Conservation (phyloP, 805 yeast species). For the Cyberlindnera euphorbiiphila region DNA sequence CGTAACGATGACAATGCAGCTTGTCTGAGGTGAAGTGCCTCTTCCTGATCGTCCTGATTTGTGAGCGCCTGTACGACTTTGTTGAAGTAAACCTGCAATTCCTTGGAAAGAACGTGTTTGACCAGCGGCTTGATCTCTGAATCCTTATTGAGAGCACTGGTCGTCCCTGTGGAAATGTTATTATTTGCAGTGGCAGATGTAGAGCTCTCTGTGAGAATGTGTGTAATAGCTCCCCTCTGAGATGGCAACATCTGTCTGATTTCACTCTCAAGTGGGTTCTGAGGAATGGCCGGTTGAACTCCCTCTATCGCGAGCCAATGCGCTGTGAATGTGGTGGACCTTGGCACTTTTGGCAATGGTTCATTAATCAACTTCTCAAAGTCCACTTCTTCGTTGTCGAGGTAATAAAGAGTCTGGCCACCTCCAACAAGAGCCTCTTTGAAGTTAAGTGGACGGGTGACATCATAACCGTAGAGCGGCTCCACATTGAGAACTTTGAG, state of each 20-base stretch:
- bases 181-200: constrained; percentile 29
- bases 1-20: constrained; percentile 84
- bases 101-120: constrained; percentile 92
- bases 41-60: constrained; percentile 44
- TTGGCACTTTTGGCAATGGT: constrained; percentile 93
- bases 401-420: constrained; percentile 89
- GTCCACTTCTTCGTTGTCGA: constrained; percentile 91
- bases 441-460: constrained; percentile 63
- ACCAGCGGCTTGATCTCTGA: constrained; percentile 82
- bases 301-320: constrained; percentile 99
- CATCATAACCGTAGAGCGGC: constrained; percentile 87
- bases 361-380: constrained; percentile 90
- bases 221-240: constrained; percentile 77
- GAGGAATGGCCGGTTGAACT: constrained; percentile 96
- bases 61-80: constrained; percentile 78
- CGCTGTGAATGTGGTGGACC: constrained; percentile 88
- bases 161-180: constrained; percentile 10
- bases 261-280: constrained; percentile 81
- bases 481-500: constrained; percentile 84
- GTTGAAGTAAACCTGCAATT: constrained; percentile 89
- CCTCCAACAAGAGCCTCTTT: constrained; percentile 86
- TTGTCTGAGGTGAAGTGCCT: constrained; percentile 45
- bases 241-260: constrained; percentile 74
- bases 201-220: constrained; percentile 48
- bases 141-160: constrained; percentile 32